Conservation (phyloP, 2,329 filamentous ascomycete species). For the Nakataea oryzae region DNA sequence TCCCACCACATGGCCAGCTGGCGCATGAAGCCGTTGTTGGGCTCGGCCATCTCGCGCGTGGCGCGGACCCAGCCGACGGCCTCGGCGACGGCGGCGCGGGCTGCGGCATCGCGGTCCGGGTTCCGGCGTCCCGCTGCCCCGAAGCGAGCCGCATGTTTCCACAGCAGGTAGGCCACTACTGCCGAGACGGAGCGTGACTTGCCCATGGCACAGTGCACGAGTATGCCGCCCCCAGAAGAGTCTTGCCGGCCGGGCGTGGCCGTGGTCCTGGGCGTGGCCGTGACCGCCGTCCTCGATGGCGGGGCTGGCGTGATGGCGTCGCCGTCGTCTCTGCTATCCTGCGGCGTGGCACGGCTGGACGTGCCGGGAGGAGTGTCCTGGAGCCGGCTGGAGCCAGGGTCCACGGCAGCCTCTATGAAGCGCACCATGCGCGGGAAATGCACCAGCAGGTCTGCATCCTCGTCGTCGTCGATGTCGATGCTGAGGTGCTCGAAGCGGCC, state of each 20-base stretch:
- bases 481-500: constrained; percentile 59
- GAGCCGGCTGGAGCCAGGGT: constrained; percentile 8
- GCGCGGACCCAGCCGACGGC: constrained; percentile 62
- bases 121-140: constrained; percentile 33
- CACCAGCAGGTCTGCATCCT: constrained; percentile 76
- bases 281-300: background rate
- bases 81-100: constrained; percentile 35
- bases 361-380: background rate
- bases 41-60: constrained; percentile 69
- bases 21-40: constrained; percentile 83
- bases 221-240: constrained; percentile 28
- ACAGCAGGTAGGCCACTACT: constrained; percentile 76
- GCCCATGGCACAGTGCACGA: constrained; percentile 77
- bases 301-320: background rate
- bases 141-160: constrained; percentile 47
- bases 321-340: constrained; percentile 3
- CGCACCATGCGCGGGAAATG: constrained; percentile 68
- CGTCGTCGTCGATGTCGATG: constrained; percentile 83
- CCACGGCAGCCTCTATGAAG: constrained; percentile 73
- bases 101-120: constrained; percentile 23
- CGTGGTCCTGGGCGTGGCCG: no score
- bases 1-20: constrained; percentile 81
- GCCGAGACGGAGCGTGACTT: constrained; percentile 86
- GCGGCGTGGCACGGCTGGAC: background rate
- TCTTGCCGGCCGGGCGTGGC: constrained; percentile 3